A percentile compares a stretch with the other conserved stretches of the same genome.
Evolutionary conservation across 164 flowering plant species (phyloP).

Genomic region (Euptelea pleiosperma): DNA sequence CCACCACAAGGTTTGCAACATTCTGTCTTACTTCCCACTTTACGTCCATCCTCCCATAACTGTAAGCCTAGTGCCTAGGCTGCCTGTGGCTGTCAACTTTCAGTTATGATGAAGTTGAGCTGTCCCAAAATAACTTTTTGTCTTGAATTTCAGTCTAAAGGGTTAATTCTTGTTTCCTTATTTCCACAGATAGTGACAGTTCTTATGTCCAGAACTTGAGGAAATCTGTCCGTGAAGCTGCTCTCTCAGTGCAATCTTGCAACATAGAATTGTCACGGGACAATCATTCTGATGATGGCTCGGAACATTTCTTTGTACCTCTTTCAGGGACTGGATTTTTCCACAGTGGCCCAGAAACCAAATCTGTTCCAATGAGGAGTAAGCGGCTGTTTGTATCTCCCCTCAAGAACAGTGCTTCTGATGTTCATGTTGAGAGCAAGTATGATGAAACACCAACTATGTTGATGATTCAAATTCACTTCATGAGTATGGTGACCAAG

Average conservation of each 20-base stretch:
- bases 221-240: slow-evolving; percentile 90
- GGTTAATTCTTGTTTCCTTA: slow-evolving; percentile 11
- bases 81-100: background rate
- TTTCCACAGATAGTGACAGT: slow-evolving; percentile 43
- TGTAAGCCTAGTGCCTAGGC: background rate
- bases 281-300: slow-evolving; percentile 62
- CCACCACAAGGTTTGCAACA: slow-evolving; percentile 55
- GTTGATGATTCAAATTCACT: slow-evolving; percentile 42
- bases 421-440: slow-evolving; percentile 31
- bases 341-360: slow-evolving; percentile 39
- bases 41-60: background rate
- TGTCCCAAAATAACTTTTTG: too few species aligned
- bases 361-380: slow-evolving; percentile 35
- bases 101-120: background rate
- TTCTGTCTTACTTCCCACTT: background rate
- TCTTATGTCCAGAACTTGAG: slow-evolving; percentile 60
- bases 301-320: slow-evolving; percentile 82
- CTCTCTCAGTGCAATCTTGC: slow-evolving; percentile 52
- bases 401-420: slow-evolving; percentile 31
- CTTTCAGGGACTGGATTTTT: slow-evolving; percentile 54
- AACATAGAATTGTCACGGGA: slow-evolving; percentile 54
- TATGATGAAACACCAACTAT: slow-evolving; percentile 36
- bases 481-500: slow-evolving; percentile 37
- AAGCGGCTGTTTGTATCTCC: slow-evolving; percentile 50
- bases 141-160: background rate